These are phyloP conservation scores for Sicyos edulis DNA, from an alignment of 306 rosid genomes.

Conservation along the genomic window DNA sequence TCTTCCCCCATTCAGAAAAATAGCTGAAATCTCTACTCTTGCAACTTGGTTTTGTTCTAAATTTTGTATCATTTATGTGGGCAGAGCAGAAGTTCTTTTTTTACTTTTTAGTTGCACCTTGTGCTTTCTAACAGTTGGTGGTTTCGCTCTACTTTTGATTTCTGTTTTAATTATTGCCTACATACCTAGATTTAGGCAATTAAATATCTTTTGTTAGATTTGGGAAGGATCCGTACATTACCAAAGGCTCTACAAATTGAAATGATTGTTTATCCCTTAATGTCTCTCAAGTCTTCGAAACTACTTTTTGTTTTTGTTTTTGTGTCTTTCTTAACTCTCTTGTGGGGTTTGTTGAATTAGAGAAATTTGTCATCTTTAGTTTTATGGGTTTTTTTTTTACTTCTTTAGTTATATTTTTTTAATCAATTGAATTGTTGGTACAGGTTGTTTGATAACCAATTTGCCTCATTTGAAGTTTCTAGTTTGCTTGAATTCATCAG, in stretches of 20 bases:
- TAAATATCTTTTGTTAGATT: conserved; percentile 7
- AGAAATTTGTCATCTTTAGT: background rate
- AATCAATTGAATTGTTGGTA: conserved; percentile 21
- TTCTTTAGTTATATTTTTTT: no score
- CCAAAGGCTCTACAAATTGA: background rate
- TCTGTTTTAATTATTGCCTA: no score
- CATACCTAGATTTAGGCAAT: background rate
- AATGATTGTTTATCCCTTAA: conserved; percentile 9
- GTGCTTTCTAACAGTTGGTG: no score
- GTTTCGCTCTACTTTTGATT: no score
- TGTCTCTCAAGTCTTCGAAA: background rate
- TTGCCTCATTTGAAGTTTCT: conserved; percentile 30
- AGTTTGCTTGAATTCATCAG: conserved; percentile 32
- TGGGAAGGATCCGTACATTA: background rate
- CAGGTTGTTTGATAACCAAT: conserved; percentile 53
- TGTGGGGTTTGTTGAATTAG: background rate
- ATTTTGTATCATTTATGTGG: no score
- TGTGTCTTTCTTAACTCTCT: background rate
- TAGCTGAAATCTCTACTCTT: no score
- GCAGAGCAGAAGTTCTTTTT: no score
- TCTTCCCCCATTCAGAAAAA: no score
- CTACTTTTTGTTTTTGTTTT: no score
- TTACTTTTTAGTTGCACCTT: no score
- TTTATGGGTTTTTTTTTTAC: background rate
- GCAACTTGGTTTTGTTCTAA: no score